Conservation (phyloP, 192 early-diverging fungal species). For the Coemansia sp. region DNA sequence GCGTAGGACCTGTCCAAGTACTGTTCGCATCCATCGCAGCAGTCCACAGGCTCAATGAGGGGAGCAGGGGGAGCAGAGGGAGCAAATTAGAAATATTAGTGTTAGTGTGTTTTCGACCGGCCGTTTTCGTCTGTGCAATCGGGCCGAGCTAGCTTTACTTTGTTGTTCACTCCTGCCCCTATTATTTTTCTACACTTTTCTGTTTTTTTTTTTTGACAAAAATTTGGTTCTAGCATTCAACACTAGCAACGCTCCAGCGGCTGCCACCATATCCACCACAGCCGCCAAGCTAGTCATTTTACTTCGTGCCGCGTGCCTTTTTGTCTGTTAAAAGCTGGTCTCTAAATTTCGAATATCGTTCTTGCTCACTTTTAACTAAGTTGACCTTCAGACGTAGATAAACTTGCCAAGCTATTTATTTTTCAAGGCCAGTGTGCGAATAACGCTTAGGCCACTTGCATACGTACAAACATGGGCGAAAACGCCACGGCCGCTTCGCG, state of each 20-base stretch:
- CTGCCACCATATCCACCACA: neutral
- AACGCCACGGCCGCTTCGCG: constrained; percentile 12
- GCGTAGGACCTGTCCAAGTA: too few relatives aligned
- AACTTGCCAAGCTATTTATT: too few relatives aligned
- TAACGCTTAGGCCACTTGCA: neutral
- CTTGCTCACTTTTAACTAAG: neutral
- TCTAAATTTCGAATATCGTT: neutral
- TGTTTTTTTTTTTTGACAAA: neutral
- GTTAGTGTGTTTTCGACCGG: too few relatives aligned
- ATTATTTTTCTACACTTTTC: neutral
- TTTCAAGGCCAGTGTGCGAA: too few relatives aligned
- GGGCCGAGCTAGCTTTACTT: too few relatives aligned
- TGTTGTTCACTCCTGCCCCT: too few relatives aligned
- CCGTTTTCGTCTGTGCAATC: too few relatives aligned
- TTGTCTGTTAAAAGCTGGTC: neutral
- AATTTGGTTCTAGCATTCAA: too few relatives aligned
- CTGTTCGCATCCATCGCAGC: too few relatives aligned
- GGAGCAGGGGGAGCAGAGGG: neutral
- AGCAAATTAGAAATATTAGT: neutral
- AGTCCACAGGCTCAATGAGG: too few relatives aligned
- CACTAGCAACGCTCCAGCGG: too few relatives aligned
- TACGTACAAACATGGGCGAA: constrained; percentile 33
- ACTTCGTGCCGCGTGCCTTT: neutral
- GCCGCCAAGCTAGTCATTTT: neutral
- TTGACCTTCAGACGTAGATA: too few relatives aligned